Evolutionary conservation across 257 asterid genomes (phyloP), one percentile per base, ranked within the genome.

Genomic region (Oldenlandia corymbosa): DNA sequence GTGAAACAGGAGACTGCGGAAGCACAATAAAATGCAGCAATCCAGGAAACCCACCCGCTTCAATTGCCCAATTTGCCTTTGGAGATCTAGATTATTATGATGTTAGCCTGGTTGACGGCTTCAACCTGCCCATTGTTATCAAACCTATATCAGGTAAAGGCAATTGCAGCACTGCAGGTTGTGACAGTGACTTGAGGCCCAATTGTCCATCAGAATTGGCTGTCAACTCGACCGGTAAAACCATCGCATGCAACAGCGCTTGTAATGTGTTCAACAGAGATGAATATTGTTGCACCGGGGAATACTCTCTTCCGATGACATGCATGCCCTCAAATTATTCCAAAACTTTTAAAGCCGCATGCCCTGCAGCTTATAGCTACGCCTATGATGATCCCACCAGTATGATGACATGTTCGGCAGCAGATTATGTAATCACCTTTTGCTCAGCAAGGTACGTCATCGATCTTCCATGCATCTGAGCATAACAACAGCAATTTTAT

Each of bases 71-170:
- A 48, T 78, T 85, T 37, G 60, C 87, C 17, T 81, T 85, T 7
- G 92, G 93, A 13, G 66, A 75, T 1, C 60, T 60, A 0, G 91
- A 86, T 63, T 86, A 62, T 50, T 86, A 86, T 34, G 88, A 78
- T 37, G 86, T 86, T 26, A 86, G 91, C 82, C 82, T 81, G 1
- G 94, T 86, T 10, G 94, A 86, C 36, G 91, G 91, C 28, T 86
- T 83, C 85, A 86, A 86, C 64, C 36, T 86, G 67, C 94, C 94
- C 2, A 42, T 85, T 24, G 68, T 73, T 1, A 79, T 83, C 3
- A 79, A 80, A 53, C 89, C 89, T 0, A 59, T 83, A n/a, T 60
- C 65, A 24, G 87, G 92, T 13, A 76, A 67, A 52, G 87, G 85
- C 13, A 80, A 79, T 55, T 83, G 89, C 71, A 81, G 87, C 57